These are phyloP conservation scores for Aspergillus tanneri DNA, from an alignment of 2,329 filamentous ascomycete species.

Conservation along the genomic window DNA sequence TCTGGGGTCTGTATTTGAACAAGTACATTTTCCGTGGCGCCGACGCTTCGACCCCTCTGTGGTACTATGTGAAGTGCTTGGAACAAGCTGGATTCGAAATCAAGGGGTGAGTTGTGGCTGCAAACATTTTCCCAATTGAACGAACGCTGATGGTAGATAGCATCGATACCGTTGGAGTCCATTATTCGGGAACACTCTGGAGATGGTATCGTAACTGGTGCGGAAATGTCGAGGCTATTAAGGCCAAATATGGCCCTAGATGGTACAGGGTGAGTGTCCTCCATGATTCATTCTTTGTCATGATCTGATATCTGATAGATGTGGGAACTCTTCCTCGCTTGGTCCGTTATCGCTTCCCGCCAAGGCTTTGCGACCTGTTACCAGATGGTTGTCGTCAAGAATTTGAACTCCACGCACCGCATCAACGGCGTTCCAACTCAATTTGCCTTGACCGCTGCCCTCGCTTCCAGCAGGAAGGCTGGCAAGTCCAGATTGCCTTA, in stretches of 20 bases:
- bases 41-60: constrained; percentile 82
- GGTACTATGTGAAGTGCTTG: constrained; percentile 71
- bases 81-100: constrained; percentile 80
- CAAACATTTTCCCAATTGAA: not conserved
- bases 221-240: constrained; percentile 77
- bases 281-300: not conserved
- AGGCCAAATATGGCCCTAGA: constrained; percentile 79
- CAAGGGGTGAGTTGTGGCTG: constrained; percentile 55
- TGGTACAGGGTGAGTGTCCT: constrained; percentile 75
- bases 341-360: constrained; percentile 71
- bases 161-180: constrained; percentile 82
- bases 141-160: constrained; percentile 6
- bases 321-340: constrained; percentile 80
- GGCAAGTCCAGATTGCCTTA: constrained; percentile 20
- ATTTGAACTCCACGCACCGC: constrained; percentile 73
- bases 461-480: constrained; percentile 44
- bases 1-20: constrained; percentile 95
- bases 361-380: constrained; percentile 75
- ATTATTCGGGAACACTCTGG: constrained; percentile 89
- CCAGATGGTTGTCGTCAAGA: constrained; percentile 76
- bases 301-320: constrained; percentile 51
- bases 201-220: constrained; percentile 94
- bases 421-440: constrained; percentile 67
- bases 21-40: constrained; percentile 93
- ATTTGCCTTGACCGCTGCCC: constrained; percentile 62